Evolutionary conservation across 2,329 filamentous ascomycete genomes (phyloP), one percentile per base, ranked within the genome.

Genomic region (Chaetothyriales sp.): DNA sequence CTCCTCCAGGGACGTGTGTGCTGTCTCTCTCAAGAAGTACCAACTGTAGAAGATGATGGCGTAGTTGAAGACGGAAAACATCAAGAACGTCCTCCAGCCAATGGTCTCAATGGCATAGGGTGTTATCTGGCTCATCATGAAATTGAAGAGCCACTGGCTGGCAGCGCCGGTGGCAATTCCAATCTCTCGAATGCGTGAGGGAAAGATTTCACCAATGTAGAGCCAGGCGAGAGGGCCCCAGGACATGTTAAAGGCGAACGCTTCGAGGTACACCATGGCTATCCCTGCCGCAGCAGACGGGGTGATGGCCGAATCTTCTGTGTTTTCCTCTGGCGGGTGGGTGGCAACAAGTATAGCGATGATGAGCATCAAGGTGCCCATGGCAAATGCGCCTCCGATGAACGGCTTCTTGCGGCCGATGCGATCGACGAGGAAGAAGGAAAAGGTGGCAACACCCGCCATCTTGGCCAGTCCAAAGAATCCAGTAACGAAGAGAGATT

Each of bases 401-500:
- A 77, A 69, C 0, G 72, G 71, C 9, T 67, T 65, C 10, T 69
- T 65, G 28, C 74, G 71, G 2, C 73, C 73, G 22, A 76, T 63
- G 3, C 68, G 65, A 55, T 76, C 74, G 36, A 76, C 67, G 15
- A 75, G 62, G 55, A 71, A 73, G 12, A 74, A 58, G 8, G 73
- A 64, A 59, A 74, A 75, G 52, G 68, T 65, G 9, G 65, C 51
- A 44, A 72, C 72, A 2, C 72, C 70, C 0, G 73, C 63, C 20
- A 76, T 70, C 60, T 76, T 76, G 52, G 74, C 69, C 6, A 74
- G 62, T 2, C 73, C 73, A 44, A 77, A 76, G 61, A 76, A 74
- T 8, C 73, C 74, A 1, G 71, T 75, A 48, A 76, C 66, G 6
- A 76, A 64, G 42, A 74, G 69, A 26, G 65, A 63, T n/a, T 70